Evolutionary conservation across 331 rosid species (phyloP), one percentile per base, ranked within the genome.

Genomic region (Rosa hybrid): DNA sequence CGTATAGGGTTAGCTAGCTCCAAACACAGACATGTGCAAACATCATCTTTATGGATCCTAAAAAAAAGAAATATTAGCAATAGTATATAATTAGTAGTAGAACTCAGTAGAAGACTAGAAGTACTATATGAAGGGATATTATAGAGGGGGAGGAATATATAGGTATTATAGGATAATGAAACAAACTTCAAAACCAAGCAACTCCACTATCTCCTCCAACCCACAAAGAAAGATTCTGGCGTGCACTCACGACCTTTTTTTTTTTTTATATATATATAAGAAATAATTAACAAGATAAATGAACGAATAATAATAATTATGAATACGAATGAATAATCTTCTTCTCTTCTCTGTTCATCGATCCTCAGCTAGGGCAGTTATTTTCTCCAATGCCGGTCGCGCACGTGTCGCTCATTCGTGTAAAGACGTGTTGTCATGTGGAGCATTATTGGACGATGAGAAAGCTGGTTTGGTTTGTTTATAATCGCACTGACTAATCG

Each of bases 111-210:
- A 25, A 45, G 68, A 34, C 4, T 3, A 34, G 39, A 25, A 45
- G 68, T 12, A 59, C 0, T 23, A 50, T 70, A 18, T 12, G 25
- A 79, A 59, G 39, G 39, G 1, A 14, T 45, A 45, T 1, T 50
- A 50, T 50, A 57, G 30, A 57, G 18, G 39, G 8, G 44, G 13
- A 46, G 8, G 3, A 60, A 76, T 67, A 38, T 38, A 4, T 25
- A n/a, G n/a, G n/a, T n/a, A n/a, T n/a, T n/a, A n/a, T n/a, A 25
- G 71, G 79, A 60, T 34, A 70, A 74, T 39, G 79, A 80, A 83
- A 89, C 78, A 82, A 86, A 84, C 94, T 89, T 92, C 86, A 88
- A 92, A 89, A 81, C 79, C 87, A 89, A 90, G 91, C 91, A 88
- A 91, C 80, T 86, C 83, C 86, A 81, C 82, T 73, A 72, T 77